Percentiles rank a stretch among this genome's conserved stretches.
phyloP scores from a whole-genome alignment of 2,329 filamentous ascomycete species.

The Teratosphaeria viscida region DNA sequence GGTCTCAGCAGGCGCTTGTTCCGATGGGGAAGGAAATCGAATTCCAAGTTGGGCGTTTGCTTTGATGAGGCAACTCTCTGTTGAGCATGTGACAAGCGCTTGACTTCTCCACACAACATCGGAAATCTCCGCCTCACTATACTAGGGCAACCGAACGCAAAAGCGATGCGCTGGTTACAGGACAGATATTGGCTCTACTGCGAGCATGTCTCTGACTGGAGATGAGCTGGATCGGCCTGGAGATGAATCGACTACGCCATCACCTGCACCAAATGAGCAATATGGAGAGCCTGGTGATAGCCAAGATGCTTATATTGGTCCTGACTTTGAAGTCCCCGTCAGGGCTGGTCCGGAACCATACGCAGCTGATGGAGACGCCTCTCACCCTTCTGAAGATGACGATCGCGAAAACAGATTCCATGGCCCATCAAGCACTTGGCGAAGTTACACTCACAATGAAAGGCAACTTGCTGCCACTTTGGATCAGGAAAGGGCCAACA shows the following conservation, averaged over 20 bases:
- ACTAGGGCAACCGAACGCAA: neutral
- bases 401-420: slow-evolving; percentile 54
- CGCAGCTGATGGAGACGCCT: neutral
- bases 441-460: slow-evolving; percentile 49
- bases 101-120: neutral
- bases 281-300: neutral
- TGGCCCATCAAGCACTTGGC: slow-evolving; percentile 61
- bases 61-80: neutral
- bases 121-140: neutral
- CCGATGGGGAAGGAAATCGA: neutral
- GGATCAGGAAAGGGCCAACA: slow-evolving; percentile 50
- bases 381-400: slow-evolving; percentile 3
- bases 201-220: slow-evolving; percentile 11
- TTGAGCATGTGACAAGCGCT: neutral
- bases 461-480: slow-evolving; percentile 54
- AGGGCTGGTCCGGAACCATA: neutral
- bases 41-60: neutral
- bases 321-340: neutral
- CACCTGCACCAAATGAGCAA: neutral
- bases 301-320: neutral
- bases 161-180: neutral
- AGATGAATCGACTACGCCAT: neutral
- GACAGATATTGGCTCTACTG: neutral
- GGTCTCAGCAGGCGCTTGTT: neutral
- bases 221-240: slow-evolving; percentile 2